Base-by-base conservation (phyloP, 2,329 filamentous ascomycete genomes). In the Fusarium mangiferae region DNA sequence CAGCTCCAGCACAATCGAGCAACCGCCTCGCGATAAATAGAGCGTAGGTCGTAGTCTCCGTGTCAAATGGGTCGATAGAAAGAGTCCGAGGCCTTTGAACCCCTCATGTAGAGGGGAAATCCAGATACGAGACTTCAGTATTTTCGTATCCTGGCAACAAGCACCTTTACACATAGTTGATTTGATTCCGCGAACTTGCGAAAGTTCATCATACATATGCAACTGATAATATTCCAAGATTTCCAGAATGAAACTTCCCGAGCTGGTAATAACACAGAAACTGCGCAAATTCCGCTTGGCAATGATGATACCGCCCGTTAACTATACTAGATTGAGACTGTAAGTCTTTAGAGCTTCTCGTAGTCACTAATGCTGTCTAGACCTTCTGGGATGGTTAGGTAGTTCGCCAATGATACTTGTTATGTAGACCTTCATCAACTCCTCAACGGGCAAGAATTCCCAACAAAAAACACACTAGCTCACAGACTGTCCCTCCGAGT, bases 41-140 rank as follows among this genome's bases (percentile, higher is more conserved):
- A 44, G 38, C 20, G 18, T 13, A 33, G 57, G 26, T 28, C 24
- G 6, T 54, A 18, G 20, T 18, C 17, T 33, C 12, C 11, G 7
- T 26, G 24, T 24, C 35, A 62, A 36, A 22, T 42, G 24, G 24
- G 18, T 26, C 7, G 30, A 62, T 57, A 44, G 49, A 36, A 33
- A 57, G 22, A 57, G 30, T 24, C 38, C 38, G n/a, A 30, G 30
- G 38, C 20, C 24, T 35, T 9, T 56, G 35, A 39, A 30, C 24
- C 57, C 38, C 24, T 11, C 30, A 74, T 33, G 72, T 41, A 75
- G 72, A 68, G 68, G 71, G 59, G 30, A 55, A 20, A 39, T n/a
- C 30, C 28, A 44, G 22, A 48, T 41, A 26, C 58, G 38, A 44
- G 24, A 26, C 38, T 35, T 20, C 28, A 35, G 45, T 44, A 45